phyloP scores from a whole-genome alignment of 2,329 filamentous ascomycete genomes.

The Samsoniella hepiali region DNA sequence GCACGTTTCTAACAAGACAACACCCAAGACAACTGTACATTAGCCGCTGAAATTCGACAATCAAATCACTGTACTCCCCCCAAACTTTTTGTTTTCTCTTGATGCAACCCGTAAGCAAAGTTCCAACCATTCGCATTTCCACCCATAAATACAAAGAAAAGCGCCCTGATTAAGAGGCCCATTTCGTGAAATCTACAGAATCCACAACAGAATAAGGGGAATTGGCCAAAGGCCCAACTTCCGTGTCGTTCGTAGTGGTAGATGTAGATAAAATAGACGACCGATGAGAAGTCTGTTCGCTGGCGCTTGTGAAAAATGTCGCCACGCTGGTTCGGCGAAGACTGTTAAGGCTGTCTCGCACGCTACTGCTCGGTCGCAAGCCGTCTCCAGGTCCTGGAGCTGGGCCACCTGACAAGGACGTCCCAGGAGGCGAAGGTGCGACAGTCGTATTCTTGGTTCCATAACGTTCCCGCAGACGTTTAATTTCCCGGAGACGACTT shows the following conservation, averaged over 20 bases:
- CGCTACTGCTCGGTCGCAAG: conserved; percentile 44
- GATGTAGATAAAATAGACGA: conserved; percentile 55
- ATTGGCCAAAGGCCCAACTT: conserved; percentile 34
- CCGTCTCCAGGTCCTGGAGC: conserved; percentile 26
- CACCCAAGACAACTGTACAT: conserved; percentile 11
- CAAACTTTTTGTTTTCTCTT: conserved; percentile 9
- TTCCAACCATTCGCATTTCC: background rate
- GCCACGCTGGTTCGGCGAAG: conserved; percentile 62
- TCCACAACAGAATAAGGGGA: conserved; percentile 40
- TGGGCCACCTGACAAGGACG: conserved; percentile 21
- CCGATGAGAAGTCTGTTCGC: conserved; percentile 55
- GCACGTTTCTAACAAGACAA: conserved; percentile 9
- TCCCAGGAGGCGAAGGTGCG: conserved; percentile 30
- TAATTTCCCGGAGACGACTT: conserved; percentile 80
- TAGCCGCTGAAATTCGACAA: conserved; percentile 7
- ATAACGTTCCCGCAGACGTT: conserved; percentile 70
- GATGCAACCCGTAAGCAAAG: background rate
- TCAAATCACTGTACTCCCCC: conserved; percentile 16
- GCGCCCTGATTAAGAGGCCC: conserved; percentile 34
- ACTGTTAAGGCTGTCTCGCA: conserved; percentile 60
- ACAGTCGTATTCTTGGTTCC: conserved; percentile 37
- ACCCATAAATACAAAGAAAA: conserved; percentile 12
- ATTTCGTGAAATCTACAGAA: conserved; percentile 49
- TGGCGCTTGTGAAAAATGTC: conserved; percentile 59
- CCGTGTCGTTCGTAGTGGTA: conserved; percentile 53